Conservation (phyloP, 495 filamentous ascomycete genomes). For the Neurospora terricola region DNA sequence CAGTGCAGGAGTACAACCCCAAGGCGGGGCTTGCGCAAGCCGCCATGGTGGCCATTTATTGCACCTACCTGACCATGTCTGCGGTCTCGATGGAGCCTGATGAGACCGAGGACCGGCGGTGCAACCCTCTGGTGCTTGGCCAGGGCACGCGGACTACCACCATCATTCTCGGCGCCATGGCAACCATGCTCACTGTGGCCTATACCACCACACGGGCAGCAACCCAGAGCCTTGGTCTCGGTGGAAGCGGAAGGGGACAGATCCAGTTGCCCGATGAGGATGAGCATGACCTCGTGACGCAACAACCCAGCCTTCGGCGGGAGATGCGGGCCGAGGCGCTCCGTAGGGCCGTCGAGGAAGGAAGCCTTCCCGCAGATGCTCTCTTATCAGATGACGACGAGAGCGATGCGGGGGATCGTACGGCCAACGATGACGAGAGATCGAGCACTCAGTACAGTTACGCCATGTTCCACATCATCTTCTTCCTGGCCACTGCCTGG, state of each 20-base stretch:
- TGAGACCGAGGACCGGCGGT: conserved; percentile 58
- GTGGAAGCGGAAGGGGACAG: conserved; percentile 45
- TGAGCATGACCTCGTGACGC: conserved; percentile 81
- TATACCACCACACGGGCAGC: conserved; percentile 96
- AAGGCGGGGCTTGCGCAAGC: conserved; percentile 91
- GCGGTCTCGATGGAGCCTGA: conserved; percentile 98
- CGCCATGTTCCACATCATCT: conserved; percentile 93
- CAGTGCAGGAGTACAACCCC: conserved; percentile 83
- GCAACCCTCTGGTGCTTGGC: conserved; percentile 87
- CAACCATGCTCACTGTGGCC: conserved; percentile 93
- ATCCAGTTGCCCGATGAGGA: conserved; percentile 48
- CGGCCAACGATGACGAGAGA: conserved; percentile 77
- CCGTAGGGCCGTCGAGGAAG: conserved; percentile 82
- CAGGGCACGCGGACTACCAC: conserved; percentile 83
- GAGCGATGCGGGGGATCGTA: conserved; percentile 45
- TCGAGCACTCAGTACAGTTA: conserved; percentile 91
- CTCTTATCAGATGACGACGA: conserved; percentile 74
- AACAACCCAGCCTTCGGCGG: conserved; percentile 74
- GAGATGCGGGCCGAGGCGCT: conserved; percentile 91
- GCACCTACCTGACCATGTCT: conserved; percentile 96
- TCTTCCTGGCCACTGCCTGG: conserved; percentile 93
- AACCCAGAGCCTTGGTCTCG: conserved; percentile 82
- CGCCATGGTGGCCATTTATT: conserved; percentile 96
- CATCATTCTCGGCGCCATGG: conserved; percentile 82
- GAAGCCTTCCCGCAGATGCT: conserved; percentile 83